Percentiles rank a stretch among this genome's conserved stretches.
These are phyloP conservation scores for Schizosaccharomyces pombe DNA, from an alignment of 805 yeast species.

Conservation along the genomic window DNA sequence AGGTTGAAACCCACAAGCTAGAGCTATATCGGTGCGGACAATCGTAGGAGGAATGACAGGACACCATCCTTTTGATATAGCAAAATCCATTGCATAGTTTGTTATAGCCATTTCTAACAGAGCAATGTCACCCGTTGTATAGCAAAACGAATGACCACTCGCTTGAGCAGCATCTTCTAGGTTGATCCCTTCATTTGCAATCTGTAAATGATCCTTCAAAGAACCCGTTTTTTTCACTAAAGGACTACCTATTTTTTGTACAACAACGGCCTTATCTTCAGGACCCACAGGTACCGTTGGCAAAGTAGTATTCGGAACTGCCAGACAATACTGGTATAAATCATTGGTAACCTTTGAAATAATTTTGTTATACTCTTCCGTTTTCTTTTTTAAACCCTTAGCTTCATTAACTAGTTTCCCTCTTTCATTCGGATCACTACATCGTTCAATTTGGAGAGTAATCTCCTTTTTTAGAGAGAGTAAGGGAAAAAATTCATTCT, in stretches of 20 bases:
- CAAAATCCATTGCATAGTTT: slow-evolving; percentile 48
- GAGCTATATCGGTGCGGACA: slow-evolving; percentile 49
- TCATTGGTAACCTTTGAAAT: background rate
- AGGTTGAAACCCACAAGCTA: slow-evolving; percentile 89
- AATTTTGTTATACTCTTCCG: background rate
- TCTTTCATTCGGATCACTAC: no score
- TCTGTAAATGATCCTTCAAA: slow-evolving; percentile 38
- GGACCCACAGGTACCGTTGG: background rate
- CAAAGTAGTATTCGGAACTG: background rate
- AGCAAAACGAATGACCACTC: slow-evolving; percentile 77
- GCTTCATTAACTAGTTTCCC: no score
- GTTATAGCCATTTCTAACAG: slow-evolving; percentile 70
- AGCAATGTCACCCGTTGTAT: slow-evolving; percentile 65
- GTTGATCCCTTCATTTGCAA: slow-evolving; percentile 53
- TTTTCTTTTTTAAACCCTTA: background rate
- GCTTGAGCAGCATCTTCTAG: slow-evolving; percentile 47
- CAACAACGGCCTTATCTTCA: background rate
- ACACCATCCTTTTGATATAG: slow-evolving; percentile 41
- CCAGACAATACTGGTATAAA: background rate
- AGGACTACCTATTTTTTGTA: background rate
- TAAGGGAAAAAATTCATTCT: background rate
- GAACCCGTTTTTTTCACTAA: background rate
- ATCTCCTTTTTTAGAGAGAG: background rate
- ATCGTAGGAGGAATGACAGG: slow-evolving; percentile 69
- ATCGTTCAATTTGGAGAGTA: background rate